phyloP scores from a whole-genome alignment of 805 yeast genomes.

The Wickerhamiella siamensis region DNA sequence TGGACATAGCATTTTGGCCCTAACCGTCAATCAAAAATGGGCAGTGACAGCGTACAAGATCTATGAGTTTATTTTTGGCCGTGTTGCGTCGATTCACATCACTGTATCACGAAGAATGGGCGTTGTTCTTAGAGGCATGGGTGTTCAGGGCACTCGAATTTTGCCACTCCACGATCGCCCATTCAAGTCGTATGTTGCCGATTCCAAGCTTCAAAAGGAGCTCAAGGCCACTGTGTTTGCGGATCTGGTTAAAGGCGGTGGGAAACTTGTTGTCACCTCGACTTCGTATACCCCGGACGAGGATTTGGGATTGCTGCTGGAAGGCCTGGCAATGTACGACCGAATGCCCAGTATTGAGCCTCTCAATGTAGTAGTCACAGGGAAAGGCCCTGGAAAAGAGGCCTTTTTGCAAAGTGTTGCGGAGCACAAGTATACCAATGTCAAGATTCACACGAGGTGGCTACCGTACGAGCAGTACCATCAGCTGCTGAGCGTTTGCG shows the following conservation, averaged over 20 bases:
- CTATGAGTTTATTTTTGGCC: slow-evolving; percentile 53
- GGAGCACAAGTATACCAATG: slow-evolving; percentile 31
- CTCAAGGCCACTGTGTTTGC: slow-evolving; percentile 19
- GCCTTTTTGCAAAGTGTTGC: slow-evolving; percentile 37
- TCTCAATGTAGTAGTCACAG: slow-evolving; percentile 71
- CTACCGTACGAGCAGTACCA: slow-evolving; percentile 69
- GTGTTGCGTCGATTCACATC: slow-evolving; percentile 53
- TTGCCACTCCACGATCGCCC: slow-evolving; percentile 80
- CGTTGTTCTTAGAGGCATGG: slow-evolving; percentile 44
- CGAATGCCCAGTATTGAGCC: slow-evolving; percentile 24
- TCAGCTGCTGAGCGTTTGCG: slow-evolving; percentile 54
- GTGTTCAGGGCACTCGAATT: slow-evolving; percentile 34
- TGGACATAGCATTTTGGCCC: slow-evolving; percentile 66
- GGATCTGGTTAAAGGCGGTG: slow-evolving; percentile 35
- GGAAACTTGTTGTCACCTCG: slow-evolving; percentile 66
- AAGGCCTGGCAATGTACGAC: slow-evolving; percentile 54
- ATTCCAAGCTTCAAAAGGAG: neutral
- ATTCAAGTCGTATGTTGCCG: slow-evolving; percentile 42
- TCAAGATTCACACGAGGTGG: slow-evolving; percentile 60
- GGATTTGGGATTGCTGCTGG: slow-evolving; percentile 55
- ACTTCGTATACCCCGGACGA: slow-evolving; percentile 97
- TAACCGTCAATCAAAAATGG: slow-evolving; percentile 44
- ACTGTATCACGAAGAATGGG: slow-evolving; percentile 74
- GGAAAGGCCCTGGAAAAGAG: slow-evolving; percentile 75
- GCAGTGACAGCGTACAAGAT: slow-evolving; percentile 43